These are phyloP conservation scores for Fonsecaea erecta DNA, from an alignment of 2,329 filamentous ascomycete genomes.

Conservation along the genomic window DNA sequence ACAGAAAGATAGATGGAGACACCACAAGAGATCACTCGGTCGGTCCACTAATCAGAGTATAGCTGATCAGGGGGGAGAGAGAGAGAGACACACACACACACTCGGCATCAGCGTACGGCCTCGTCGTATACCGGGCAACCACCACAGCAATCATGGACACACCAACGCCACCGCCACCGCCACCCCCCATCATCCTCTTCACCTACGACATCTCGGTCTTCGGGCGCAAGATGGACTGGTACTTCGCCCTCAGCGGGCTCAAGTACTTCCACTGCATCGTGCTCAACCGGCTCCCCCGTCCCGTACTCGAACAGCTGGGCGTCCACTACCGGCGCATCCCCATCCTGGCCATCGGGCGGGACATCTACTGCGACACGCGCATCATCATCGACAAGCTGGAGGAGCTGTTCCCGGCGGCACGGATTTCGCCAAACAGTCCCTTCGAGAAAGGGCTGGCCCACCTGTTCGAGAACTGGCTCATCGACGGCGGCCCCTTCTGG, in stretches of 20 bases:
- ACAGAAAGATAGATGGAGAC: no score
- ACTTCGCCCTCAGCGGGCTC: conserved; percentile 17
- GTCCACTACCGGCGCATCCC: conserved; percentile 72
- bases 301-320: conserved; percentile 64
- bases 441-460: conserved; percentile 55
- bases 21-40: no score
- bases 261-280: conserved; percentile 24
- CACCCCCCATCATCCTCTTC: conserved; percentile 27
- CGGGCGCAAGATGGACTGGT: conserved; percentile 27
- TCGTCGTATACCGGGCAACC: not conserved
- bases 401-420: conserved; percentile 53
- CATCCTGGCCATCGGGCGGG: conserved; percentile 66
- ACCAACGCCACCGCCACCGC: no score
- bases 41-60: no score
- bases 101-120: no score
- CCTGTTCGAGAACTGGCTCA: conserved; percentile 61
- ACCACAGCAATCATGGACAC: conserved; percentile 11
- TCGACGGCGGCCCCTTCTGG: conserved; percentile 63
- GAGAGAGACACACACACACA: no score
- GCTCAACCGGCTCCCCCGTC: conserved; percentile 59
- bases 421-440: conserved; percentile 45
- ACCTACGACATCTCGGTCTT: conserved; percentile 27
- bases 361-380: conserved; percentile 71
- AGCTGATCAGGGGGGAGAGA: no score
- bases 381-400: conserved; percentile 70